Evolutionary conservation across 306 rosid genomes (phyloP), one percentile per base, ranked within the genome.

Genomic region (Neltuma alba): DNA sequence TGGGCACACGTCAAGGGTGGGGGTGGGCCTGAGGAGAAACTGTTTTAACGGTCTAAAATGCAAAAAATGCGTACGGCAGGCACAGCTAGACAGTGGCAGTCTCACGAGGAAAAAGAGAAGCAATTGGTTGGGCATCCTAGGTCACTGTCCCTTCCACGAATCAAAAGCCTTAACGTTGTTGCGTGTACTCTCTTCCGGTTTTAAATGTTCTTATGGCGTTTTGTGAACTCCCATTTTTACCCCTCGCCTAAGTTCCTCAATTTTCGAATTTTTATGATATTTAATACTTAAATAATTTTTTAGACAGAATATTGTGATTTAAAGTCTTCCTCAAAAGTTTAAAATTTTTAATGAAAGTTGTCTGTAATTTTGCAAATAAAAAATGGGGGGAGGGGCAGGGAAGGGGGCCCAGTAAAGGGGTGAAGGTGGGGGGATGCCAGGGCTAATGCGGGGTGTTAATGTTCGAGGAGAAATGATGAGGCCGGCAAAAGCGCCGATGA

Each of bases 401-500:
- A 0, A 23, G 12, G 45, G 62, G 41, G 27, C 57, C 72, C 72
- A 37, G 1, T 2, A 2, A 15, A 33, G 27, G 63, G 33, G 27
- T 18, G 27, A 31, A 14, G 69, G 63, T 74, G 45, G 62, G 55
- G 27, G 2, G 21, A 10, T 54, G 61, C 7, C 7, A 23, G 14
- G 31, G 55, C 2, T 55, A 57, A 25, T 57, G 63, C 15, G 9
- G 20, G 1, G 16, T 4, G 15, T 11, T 25, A 10, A 10, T 41
- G 13, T 9, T 23, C 0, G 25, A 37, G 27, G 54, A 45, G 76
- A 23, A 37, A 34, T 71, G 68, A 55, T 47, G 16, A 12, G 7
- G 63, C 82, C 90, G 84, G 78, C 88, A 79, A 79, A 76, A n/a
- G 10, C 88, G 90, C 81, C 81, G 82, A 0, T 84, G 83, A 84